Evolutionary conservation across 2,329 filamentous ascomycete species (phyloP).

Genomic region (Peltaster fructicola): DNA sequence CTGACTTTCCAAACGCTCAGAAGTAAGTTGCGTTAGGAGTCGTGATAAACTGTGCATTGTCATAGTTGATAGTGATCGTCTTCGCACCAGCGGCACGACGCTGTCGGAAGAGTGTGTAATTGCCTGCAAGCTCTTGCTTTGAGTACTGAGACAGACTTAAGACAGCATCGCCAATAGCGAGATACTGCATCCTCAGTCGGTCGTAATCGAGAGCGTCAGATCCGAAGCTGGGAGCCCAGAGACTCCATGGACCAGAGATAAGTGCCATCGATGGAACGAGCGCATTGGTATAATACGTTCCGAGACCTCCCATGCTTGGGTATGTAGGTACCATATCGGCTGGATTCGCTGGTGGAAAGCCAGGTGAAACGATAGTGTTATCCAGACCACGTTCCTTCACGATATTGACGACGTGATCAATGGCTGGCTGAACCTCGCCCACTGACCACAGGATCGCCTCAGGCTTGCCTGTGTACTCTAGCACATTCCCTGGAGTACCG

Average conservation of each 20-base stretch:
- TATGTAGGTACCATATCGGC: conserved; percentile 1
- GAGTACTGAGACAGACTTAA: conserved; percentile 1
- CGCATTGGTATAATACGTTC: conserved; percentile 2
- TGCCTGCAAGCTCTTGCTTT: conserved; percentile 1
- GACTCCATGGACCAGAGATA: conserved; percentile 3
- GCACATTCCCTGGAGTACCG: conserved; percentile 1
- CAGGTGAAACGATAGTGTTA: conserved; percentile 1
- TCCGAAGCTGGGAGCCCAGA: conserved; percentile 4
- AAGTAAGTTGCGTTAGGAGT: not conserved
- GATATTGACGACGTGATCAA: conserved; percentile 2
- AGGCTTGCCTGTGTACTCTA: conserved; percentile 2
- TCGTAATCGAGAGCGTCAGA: conserved; percentile 3
- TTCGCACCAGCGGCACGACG: not conserved
- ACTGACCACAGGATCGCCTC: conserved; percentile 3
- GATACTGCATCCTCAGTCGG: conserved; percentile 2
- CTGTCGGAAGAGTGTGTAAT: conserved; percentile 1
- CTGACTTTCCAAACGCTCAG: not conserved
- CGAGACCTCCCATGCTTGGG: conserved; percentile 3
- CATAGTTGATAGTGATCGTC: not conserved
- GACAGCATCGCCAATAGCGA: conserved; percentile 3
- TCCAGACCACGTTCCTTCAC: not conserved
- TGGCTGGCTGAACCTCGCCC: conserved; percentile 2
- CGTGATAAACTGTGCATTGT: conserved; percentile 1
- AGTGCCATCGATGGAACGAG: conserved; percentile 3
- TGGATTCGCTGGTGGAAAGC: not conserved